Base-by-base conservation (phyloP, 2,329 filamentous ascomycete species). In the Monilinia aucupariae region DNA sequence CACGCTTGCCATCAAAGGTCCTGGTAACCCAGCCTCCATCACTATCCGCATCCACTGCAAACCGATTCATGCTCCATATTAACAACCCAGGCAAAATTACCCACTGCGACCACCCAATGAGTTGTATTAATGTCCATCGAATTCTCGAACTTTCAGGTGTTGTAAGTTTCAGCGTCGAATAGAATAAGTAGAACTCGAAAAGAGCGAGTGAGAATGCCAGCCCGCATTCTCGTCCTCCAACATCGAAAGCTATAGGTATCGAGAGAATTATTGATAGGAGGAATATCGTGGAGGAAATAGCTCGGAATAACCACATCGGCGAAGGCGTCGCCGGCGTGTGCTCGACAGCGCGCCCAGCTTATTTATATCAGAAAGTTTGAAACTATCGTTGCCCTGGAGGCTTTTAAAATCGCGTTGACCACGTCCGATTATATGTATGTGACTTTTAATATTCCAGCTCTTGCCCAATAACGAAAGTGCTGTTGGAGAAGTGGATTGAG, bases 211-310 rank as follows among this genome's bases (percentile, higher is more conserved):
- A 97, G 80, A 96, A 97, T 67, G 92, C 93, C 73, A 99, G 82
- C 64, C 94, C 94, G 74, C 92, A 96, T 71, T 94, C 92, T 72
- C 91, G 88, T 66, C 94, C 94, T 75, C 94, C 94, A 73, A 97
- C 93, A 84, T 99, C 94, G 80, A 97, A 97, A 72, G 93, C 91
- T 74, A 99, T 87, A 66, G 94, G 94, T 75, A 99, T 94, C 66
- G 92, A 96, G 74, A 97, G 89, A 74, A 97, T 87, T 76, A 97
- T 92, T 78, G 90, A 90, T 77, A 92, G 83, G 71, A 97, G 86
- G 79, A 97, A 97, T 77, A 91, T 78, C 74, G 88, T 82, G 78
- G 91, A 91, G 74, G 91, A 91, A 71, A 92, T 75, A 75, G 88
- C 83, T 75, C 88, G 87, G 77, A 92, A 85, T 77, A 93, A 82